Base-by-base conservation (phyloP, 2,329 filamentous ascomycete species). In the Blastomyces emzantsi region DNA sequence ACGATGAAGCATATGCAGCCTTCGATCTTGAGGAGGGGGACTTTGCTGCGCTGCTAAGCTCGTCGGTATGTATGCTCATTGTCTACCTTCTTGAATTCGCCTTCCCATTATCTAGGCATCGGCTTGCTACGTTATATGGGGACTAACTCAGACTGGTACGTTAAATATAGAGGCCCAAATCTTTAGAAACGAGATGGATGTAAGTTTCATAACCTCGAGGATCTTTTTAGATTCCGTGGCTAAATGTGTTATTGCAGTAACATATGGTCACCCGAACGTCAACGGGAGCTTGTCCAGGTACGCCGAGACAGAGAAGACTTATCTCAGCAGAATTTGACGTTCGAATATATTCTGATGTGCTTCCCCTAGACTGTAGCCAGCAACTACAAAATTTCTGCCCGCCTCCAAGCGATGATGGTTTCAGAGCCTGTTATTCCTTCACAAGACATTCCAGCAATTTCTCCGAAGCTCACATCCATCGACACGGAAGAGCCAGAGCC, bases 171-270 rank as follows among this genome's bases (percentile, higher is more conserved):
- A 77, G 80, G 63, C 79, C 82, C 2, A 75, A 74, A 51, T 79
- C 77, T 59, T 75, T 81, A 56, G 81, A 79, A 65, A 85, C 88
- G 3, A 81, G 88, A 73, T 92, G 89, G 89, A 90, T 91, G 84
- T 86, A 76, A 73, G 84, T 70, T 64, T 64, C 25, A 45, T 62
- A 45, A 33, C 45, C 41, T 51, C 25, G 43, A 60, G 3, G 19
- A 39, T 62, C 55, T 15, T 25, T 58, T 49, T 55, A n/a, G 19
- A 4, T 2, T n/a, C 49, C 63, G 66, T 51, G 64, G 61, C 57
- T 64, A 13, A 62, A 51, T 62, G 54, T 70, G 25, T 57, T 39
- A 61, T 59, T 51, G 45, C 66, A 87, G 84, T 68, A 90, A 91
- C 66, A 81, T 92, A 33, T 92, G 87, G 86, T 80, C 83, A 57